Evolutionary conservation across 192 early-diverging fungal genomes (phyloP), one percentile per base, ranked within the genome.

Genomic region (Tieghemiomyces parasiticus): DNA sequence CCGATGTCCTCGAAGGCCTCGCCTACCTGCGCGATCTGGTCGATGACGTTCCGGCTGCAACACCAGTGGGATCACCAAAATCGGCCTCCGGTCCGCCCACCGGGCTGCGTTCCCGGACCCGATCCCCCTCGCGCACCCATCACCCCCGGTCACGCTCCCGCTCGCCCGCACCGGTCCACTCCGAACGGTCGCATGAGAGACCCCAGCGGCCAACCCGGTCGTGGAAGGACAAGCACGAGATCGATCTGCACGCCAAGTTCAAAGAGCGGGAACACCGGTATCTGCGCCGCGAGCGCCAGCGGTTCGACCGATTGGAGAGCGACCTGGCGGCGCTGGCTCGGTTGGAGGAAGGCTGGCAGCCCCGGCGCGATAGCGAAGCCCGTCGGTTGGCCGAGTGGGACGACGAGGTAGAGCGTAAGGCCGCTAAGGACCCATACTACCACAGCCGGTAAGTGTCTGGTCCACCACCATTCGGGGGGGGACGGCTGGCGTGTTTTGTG

Each of bases 341-440:
- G 0, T 29, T 71, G 29, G 73, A 75, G 26, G 63, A 67, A 19
- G 58, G 56, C 34, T 64, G 67, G 60, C 38, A 58, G 3, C 53
- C 44, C 4, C 38, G 61, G 24, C 67, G 66, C 31, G 47, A 35
- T 0, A 65, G 61, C 56, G 25, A 61, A 2, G 47, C 14, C 30
- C 13, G 26, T 0, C 56, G 62, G 58, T 59, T 71, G 33, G 60
- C 67, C 2, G 49, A 60, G 29, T 75, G 73, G 73, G 64, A 75
- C 42, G 73, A 75, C 42, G 35, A 32, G 0, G 16, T 59, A 25
- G 69, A 75, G 42, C 64, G 60, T 54, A 42, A 53, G 26, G 19
- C 59, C 53, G 46, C 65, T 45, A 62, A 62, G 8, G 80, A 91
- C 30, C 74, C 84, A 58, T 96, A 82, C 63, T 96, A 87, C 63